Base-by-base conservation (phyloP, 495 filamentous ascomycete genomes). In the Pyrenopolyporus hunteri region DNA sequence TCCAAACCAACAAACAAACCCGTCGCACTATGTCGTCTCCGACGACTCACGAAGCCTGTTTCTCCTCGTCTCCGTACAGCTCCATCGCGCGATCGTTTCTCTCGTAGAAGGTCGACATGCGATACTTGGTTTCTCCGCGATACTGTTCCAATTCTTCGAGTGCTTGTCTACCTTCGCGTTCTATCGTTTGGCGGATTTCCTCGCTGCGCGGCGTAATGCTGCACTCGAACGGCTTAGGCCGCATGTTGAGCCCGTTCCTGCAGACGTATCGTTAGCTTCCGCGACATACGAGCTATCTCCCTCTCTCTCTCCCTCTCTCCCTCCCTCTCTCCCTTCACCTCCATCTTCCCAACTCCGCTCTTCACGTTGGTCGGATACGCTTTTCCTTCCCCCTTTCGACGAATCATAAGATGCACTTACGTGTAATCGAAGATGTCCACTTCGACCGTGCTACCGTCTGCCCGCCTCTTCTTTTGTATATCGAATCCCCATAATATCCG, bases 101-200 rank as follows among this genome's bases (percentile, higher is more conserved):
- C 1, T 26, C 42, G 46, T 83, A 81, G 55, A 79, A 83, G 13
- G 77, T 79, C 36, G 78, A 81, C 80, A 85, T 82, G 14, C 79
- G 63, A 52, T 84, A 83, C 61, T 82, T 76, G 17, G 81, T 83
- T 66, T 84, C 80, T n/a, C 83, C 83, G 7, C 86, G 80, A 61
- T 82, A 83, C 14, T 76, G 66, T 51, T 80, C 73, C n/a, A 86
- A 57, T 19, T 83, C 76, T 26, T 76, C 65, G 28, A 84, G 59
- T 1, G 83, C 84, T 59, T 83, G 74, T 58, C 70, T 69, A 11
- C 83, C 83, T 59, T 86, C 83, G 17, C 78, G 64, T n/a, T 82
- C 73, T 33, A 87, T 81, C 0, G 82, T 75, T 16, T 74, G 71
- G 2, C 71, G 64, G 13, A 87, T 81, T 52, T 80, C 76, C 17